phyloP scores from a whole-genome alignment of 352 stramenopile species.

The Blastocystis sp. region DNA sequence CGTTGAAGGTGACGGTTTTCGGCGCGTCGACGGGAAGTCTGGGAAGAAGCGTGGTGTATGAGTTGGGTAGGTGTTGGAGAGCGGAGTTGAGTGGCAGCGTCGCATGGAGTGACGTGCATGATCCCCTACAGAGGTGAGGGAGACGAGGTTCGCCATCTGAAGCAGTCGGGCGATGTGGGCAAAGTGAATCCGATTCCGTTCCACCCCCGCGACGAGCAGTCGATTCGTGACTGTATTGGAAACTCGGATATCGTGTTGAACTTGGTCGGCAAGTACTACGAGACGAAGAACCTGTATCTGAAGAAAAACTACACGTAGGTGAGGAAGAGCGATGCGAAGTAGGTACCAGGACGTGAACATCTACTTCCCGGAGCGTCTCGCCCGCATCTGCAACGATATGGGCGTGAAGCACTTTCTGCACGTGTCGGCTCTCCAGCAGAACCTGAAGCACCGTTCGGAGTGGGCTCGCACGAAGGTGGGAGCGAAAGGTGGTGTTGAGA shows the following conservation, averaged over 20 bases:
- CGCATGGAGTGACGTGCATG: not conserved
- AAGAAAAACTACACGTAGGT: not conserved
- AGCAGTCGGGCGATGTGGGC: slow-evolving; percentile 80
- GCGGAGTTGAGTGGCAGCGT: not conserved
- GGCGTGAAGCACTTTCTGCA: slow-evolving; percentile 66
- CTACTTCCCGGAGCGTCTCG: slow-evolving; percentile 68
- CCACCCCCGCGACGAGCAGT: slow-evolving; percentile 77
- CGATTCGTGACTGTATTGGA: slow-evolving; percentile 76
- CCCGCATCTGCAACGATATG: slow-evolving; percentile 66
- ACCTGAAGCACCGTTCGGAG: slow-evolving; percentile 62
- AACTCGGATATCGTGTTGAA: slow-evolving; percentile 90
- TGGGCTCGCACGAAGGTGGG: slow-evolving; percentile 69
- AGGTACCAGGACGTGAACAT: slow-evolving; percentile 88
- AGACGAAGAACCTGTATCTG: slow-evolving; percentile 70
- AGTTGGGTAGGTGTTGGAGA: not conserved
- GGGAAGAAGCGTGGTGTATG: slow-evolving; percentile 1
- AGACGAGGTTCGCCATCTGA: slow-evolving; percentile 79
- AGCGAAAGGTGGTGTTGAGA: slow-evolving; percentile 60
- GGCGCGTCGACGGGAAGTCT: slow-evolving; percentile 10
- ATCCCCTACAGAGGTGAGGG: slow-evolving; percentile 82
- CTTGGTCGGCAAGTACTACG: slow-evolving; percentile 89
- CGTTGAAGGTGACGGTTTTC: not conserved
- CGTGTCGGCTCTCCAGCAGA: slow-evolving; percentile 63
- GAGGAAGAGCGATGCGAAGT: slow-evolving; percentile 66
- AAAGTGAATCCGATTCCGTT: slow-evolving; percentile 73